Evolutionary conservation across 2,329 filamentous ascomycete genomes (phyloP).

Genomic region (Aspergillus arachidicola): DNA sequence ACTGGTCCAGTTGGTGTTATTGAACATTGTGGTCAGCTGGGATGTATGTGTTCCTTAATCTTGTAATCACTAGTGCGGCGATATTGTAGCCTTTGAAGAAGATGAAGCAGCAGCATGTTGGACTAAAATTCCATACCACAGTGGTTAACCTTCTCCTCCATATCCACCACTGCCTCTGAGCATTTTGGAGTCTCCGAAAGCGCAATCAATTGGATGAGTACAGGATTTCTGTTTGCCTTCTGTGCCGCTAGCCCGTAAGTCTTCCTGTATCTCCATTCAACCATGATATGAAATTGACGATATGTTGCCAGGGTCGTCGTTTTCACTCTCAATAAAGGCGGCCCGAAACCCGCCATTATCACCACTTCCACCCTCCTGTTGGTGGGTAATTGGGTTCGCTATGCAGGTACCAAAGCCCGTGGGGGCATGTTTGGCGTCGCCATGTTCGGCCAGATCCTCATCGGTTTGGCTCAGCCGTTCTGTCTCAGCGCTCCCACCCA

Average conservation of each 20-base stretch:
- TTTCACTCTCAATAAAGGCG: conserved; percentile 72
- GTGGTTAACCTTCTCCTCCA: conserved; percentile 92
- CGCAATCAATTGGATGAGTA: conserved; percentile 91
- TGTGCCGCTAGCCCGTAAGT: conserved; percentile 67
- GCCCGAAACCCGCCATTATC: conserved; percentile 77
- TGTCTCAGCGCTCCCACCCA: conserved; percentile 84
- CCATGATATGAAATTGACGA: background rate
- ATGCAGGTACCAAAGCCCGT: conserved; percentile 64
- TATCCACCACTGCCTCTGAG: conserved; percentile 70
- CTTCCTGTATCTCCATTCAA: background rate
- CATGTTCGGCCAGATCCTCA: conserved; percentile 90
- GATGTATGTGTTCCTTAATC: conserved; percentile 64
- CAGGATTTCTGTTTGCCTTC: conserved; percentile 83
- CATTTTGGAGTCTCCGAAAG: conserved; percentile 77
- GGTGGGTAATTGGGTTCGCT: conserved; percentile 88
- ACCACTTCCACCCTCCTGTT: conserved; percentile 72
- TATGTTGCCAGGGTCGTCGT: conserved; percentile 58
- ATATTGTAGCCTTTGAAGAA: background rate
- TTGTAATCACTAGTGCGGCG: background rate
- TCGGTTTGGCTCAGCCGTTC: conserved; percentile 88
- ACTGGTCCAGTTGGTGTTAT: conserved; percentile 75
- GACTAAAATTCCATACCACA: conserved; percentile 35
- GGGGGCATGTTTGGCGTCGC: conserved; percentile 72
- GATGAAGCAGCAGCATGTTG: background rate
- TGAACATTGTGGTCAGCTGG: conserved; percentile 95